Percentiles rank a stretch among this genome's conserved stretches.
Evolutionary conservation across 495 filamentous ascomycete species (phyloP).

Genomic region (Podospora pseudoanserina): DNA sequence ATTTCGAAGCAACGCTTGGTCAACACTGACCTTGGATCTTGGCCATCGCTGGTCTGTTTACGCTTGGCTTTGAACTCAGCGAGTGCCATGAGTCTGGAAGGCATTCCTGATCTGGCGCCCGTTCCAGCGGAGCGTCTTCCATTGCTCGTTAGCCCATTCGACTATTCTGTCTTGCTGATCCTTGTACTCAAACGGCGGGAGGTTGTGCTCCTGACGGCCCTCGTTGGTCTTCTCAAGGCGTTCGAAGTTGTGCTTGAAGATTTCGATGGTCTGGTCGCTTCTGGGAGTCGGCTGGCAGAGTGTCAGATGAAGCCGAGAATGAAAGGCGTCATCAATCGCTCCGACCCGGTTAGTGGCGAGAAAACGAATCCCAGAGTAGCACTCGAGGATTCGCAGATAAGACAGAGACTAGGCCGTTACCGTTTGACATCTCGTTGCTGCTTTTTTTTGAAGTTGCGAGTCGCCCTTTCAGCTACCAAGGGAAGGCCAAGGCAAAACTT

Average conservation of each 20-base stretch:
- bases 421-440: conserved; percentile 38
- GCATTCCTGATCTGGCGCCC: conserved; percentile 48
- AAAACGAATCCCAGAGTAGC: conserved; percentile 57
- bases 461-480: too few species aligned
- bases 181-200: conserved; percentile 16
- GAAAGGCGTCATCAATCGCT: conserved; percentile 54
- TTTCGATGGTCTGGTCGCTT: conserved; percentile 28
- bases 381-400: conserved; percentile 57
- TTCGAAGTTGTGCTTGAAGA: conserved; percentile 36
- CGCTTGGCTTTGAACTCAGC: conserved; percentile 32
- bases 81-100: conserved; percentile 39
- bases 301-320: conserved; percentile 50
- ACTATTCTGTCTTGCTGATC: conserved; percentile 19
- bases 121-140: conserved; percentile 36
- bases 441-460: neutral
- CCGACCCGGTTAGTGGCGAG: conserved; percentile 55
- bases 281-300: conserved; percentile 45
- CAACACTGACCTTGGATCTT: conserved; percentile 2
- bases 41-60: conserved; percentile 1
- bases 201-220: conserved; percentile 14
- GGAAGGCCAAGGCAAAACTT: neutral
- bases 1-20: conserved; percentile 24
- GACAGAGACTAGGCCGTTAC: conserved; percentile 50
- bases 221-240: conserved; percentile 25
- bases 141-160: conserved; percentile 18